Evolutionary conservation across 352 stramenopile species (phyloP).

Genomic region (Globisporangium perplexum): DNA sequence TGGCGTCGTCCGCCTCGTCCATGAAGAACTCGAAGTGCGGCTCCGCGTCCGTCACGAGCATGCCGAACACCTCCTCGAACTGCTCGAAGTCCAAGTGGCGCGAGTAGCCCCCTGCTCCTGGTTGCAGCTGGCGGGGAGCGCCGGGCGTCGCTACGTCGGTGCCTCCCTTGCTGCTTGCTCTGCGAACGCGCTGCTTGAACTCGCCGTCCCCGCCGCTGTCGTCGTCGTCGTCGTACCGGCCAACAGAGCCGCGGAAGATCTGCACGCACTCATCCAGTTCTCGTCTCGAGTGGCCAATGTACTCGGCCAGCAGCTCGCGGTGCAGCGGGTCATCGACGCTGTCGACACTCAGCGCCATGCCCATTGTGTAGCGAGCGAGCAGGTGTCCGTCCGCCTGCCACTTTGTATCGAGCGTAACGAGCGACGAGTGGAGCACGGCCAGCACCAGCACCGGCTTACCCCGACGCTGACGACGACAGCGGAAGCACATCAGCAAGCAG

Average conservation of each 20-base stretch:
- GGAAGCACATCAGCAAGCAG: too few relatives aligned
- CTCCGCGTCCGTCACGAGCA: slow-evolving; percentile 56
- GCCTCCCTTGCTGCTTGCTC: not conserved
- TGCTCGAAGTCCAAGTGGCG: slow-evolving; percentile 36
- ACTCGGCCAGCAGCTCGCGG: slow-evolving; percentile 47
- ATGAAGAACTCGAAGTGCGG: slow-evolving; percentile 70
- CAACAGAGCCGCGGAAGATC: slow-evolving; percentile 34
- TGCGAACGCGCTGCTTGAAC: not conserved
- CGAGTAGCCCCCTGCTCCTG: slow-evolving; percentile 22
- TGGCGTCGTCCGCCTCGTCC: slow-evolving; percentile 14
- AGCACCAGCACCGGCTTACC: too few relatives aligned
- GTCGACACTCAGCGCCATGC: slow-evolving; percentile 16
- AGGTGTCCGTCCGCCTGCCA: too few relatives aligned
- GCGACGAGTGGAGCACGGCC: too few relatives aligned
- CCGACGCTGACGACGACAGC: too few relatives aligned
- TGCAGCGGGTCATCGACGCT: slow-evolving; percentile 13
- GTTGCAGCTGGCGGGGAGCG: not conserved
- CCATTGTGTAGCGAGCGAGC: too few relatives aligned
- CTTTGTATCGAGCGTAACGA: too few relatives aligned
- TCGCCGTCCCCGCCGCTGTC: slow-evolving; percentile 7
- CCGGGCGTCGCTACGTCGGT: not conserved
- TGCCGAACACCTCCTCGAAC: slow-evolving; percentile 75
- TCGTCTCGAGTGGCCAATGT: slow-evolving; percentile 38
- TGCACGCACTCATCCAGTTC: slow-evolving; percentile 48
- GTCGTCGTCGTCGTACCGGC: slow-evolving; percentile 23